These are phyloP conservation scores for Heliamphora exappendiculata DNA, from an alignment of 148 eudicot species.

Conservation along the genomic window DNA sequence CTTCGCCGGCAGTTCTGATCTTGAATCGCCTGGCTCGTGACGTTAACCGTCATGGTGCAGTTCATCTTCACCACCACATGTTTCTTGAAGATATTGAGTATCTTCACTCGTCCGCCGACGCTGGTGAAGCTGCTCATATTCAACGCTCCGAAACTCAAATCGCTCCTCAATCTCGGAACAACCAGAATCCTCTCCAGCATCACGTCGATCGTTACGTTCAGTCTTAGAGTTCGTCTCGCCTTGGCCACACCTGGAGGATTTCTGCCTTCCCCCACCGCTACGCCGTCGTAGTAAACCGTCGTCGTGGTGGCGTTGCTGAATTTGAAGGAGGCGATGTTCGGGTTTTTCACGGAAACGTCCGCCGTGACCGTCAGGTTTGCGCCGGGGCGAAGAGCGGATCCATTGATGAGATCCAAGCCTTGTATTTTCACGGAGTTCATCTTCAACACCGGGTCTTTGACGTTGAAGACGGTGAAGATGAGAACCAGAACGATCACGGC, in stretches of 20 bases:
- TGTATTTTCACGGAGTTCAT: conserved; percentile 19
- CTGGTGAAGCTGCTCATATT: conserved; percentile 20
- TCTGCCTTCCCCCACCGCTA: conserved; percentile 26
- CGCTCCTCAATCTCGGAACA: conserved; percentile 14
- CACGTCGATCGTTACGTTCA: conserved; percentile 27
- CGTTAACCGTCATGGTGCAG: conserved; percentile 31
- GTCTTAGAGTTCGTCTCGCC: conserved; percentile 29
- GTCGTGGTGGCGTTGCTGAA: conserved; percentile 28
- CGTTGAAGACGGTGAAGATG: conserved; percentile 35
- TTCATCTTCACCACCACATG: conserved; percentile 32
- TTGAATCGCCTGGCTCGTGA: conserved; percentile 13
- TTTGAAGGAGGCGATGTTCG: conserved; percentile 39
- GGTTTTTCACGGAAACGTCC: conserved; percentile 34
- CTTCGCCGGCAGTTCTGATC: conserved; percentile 19
- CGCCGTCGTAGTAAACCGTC: conserved; percentile 24
- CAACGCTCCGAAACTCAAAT: conserved; percentile 20
- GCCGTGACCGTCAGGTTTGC: conserved; percentile 24
- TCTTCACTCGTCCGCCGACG: conserved; percentile 36
- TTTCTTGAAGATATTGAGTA: conserved; percentile 28
- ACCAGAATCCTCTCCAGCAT: conserved; percentile 17
- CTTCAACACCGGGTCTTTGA: conserved; percentile 29
- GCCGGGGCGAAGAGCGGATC: neutral
- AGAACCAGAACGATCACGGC: conserved; percentile 20
- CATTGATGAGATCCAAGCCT: conserved; percentile 17
- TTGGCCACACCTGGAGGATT: conserved; percentile 26